Evolutionary conservation across 179 eudicot species (phyloP).

Genomic region (Carnegiea gigantea): DNA sequence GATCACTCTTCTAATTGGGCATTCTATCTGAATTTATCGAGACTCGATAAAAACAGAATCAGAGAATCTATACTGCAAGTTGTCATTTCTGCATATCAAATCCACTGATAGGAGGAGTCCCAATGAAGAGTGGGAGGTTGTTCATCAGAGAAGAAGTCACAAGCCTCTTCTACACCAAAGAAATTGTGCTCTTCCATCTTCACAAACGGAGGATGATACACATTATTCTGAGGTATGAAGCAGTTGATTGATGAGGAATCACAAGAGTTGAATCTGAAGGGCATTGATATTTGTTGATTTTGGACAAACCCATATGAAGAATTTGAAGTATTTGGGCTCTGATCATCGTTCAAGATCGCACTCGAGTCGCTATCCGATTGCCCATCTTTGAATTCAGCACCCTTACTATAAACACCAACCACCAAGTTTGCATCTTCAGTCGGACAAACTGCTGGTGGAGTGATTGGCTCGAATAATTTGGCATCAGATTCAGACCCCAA

Average conservation of each 20-base stretch:
- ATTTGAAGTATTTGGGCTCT: conserved; percentile 43
- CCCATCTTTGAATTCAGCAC: conserved; percentile 57
- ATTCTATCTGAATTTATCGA: background rate
- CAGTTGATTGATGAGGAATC: conserved; percentile 25
- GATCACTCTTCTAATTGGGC: conserved; percentile 2
- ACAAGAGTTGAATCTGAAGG: conserved; percentile 29
- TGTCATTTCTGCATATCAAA: conserved; percentile 11
- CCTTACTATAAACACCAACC: conserved; percentile 6
- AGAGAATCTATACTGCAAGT: too few relatives aligned
- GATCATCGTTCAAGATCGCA: conserved; percentile 70
- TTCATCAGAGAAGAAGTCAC: conserved; percentile 73
- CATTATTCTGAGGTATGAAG: conserved; percentile 28
- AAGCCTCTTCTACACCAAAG: conserved; percentile 66
- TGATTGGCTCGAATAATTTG: conserved; percentile 26
- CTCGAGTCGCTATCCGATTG: conserved; percentile 81
- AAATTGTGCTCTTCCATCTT: conserved; percentile 74
- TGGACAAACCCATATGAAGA: conserved; percentile 32
- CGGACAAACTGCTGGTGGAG: conserved; percentile 12
- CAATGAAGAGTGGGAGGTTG: conserved; percentile 79
- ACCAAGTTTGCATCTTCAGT: conserved; percentile 31
- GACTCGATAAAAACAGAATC: too few relatives aligned
- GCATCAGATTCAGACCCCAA: conserved; percentile 32
- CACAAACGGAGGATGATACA: conserved; percentile 53
- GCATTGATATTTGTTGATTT: conserved; percentile 23
- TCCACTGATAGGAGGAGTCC: conserved; percentile 66